Evolutionary conservation across 192 early-diverging fungal species (phyloP).

Genomic region (Mortierella hygrophila): DNA sequence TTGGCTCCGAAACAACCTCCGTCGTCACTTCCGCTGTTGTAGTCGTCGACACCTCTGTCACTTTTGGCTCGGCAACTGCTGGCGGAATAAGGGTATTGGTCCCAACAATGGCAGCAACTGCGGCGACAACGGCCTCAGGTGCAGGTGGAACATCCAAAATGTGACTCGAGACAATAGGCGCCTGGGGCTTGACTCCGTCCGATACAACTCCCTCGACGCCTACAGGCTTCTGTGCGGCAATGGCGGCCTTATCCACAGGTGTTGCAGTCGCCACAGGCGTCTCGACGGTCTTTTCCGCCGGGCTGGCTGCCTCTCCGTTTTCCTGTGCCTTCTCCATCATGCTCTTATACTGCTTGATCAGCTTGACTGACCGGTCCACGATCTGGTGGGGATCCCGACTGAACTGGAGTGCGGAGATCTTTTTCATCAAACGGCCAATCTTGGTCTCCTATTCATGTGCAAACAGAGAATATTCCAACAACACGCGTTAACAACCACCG

Average conservation of each 20-base stretch:
- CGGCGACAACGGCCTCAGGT: constrained; percentile 36
- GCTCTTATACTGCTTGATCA: constrained; percentile 58
- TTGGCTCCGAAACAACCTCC: neutral
- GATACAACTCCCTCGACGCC: constrained; percentile 11
- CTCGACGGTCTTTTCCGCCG: constrained; percentile 12
- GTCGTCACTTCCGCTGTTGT: neutral
- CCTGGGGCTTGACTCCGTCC: constrained; percentile 7
- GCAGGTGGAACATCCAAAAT: constrained; percentile 31
- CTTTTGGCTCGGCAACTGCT: neutral
- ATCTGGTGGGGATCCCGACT: constrained; percentile 52
- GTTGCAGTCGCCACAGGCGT: constrained; percentile 5
- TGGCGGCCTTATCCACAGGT: neutral
- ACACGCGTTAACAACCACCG: neutral
- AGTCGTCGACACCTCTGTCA: constrained; percentile 8
- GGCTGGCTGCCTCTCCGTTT: constrained; percentile 34
- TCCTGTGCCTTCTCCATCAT: constrained; percentile 56
- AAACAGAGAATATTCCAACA: neutral
- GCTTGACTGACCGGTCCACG: constrained; percentile 45
- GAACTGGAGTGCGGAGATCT: constrained; percentile 50
- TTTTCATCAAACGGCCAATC: constrained; percentile 61
- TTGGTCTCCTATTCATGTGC: constrained; percentile 52
- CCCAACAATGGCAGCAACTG: constrained; percentile 41
- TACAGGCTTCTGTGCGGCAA: constrained; percentile 12
- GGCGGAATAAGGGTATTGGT: constrained; percentile 28
- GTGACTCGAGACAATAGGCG: constrained; percentile 28